phyloP scores from a whole-genome alignment of 768 basidiomycete species.

The Lentinula sp. region DNA sequence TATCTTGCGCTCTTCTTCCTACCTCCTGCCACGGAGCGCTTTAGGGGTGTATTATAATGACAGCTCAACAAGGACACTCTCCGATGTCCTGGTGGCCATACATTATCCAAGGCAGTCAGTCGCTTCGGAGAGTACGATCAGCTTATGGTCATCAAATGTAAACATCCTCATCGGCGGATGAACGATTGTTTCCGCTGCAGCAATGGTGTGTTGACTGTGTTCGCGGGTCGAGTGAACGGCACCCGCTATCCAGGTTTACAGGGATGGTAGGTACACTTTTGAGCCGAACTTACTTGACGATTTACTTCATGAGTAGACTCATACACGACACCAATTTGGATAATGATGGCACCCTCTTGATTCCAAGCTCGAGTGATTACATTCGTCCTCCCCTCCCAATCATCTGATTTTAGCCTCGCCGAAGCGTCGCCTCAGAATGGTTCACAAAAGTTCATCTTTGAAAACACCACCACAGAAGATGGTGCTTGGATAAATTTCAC shows the following conservation, averaged over 20 bases:
- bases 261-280: slow-evolving; percentile 1
- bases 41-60: background rate
- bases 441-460: background rate
- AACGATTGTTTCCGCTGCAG: background rate
- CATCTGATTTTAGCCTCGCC: slow-evolving; percentile 6
- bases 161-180: background rate
- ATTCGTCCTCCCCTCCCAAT: slow-evolving; percentile 3
- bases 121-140: background rate
- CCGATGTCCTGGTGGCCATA: background rate
- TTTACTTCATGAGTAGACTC: background rate
- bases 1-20: background rate
- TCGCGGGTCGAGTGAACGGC: slow-evolving; percentile 5
- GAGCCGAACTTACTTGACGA: background rate
- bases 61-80: background rate
- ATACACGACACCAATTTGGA: slow-evolving; percentile 8
- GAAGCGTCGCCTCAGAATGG: slow-evolving; percentile 3
- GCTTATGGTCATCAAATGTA: background rate
- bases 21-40: too few relatives aligned
- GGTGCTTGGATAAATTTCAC: slow-evolving; percentile 10
- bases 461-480: background rate
- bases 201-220: slow-evolving; percentile 2
- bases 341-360: background rate
- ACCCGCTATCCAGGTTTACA: slow-evolving; percentile 9
- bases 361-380: slow-evolving; percentile 3
- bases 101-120: background rate